These are phyloP conservation scores for Penicillium coprophilum DNA, from an alignment of 495 filamentous ascomycete genomes.

Conservation along the genomic window DNA sequence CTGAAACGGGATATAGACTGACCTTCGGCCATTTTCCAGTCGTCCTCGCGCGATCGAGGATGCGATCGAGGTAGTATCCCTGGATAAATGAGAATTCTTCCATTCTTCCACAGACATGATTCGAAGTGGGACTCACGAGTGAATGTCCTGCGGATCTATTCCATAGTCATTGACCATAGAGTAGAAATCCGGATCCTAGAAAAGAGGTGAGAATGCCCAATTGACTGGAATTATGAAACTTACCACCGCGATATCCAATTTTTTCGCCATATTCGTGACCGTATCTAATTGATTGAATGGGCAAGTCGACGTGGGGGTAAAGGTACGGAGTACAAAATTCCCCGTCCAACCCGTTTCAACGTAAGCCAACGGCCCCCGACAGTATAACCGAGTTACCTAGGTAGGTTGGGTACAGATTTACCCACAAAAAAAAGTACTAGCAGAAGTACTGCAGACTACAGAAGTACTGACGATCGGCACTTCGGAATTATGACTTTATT, in stretches of 20 bases:
- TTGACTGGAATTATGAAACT: not conserved
- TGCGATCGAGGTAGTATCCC: conserved; percentile 18
- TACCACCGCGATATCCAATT: conserved; percentile 12
- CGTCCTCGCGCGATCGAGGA: conserved; percentile 19
- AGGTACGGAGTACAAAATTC: no score
- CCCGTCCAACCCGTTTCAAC: no score
- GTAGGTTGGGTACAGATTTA: no score
- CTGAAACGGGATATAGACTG: not conserved
- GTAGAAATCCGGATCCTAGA: conserved; percentile 17
- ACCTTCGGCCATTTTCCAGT: conserved; percentile 24
- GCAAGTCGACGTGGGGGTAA: not conserved
- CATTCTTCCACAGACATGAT: not conserved
- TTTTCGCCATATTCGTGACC: not conserved
- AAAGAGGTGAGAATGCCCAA: not conserved
- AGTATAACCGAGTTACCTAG: no score
- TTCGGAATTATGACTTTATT: no score
- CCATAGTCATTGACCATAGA: conserved; percentile 7
- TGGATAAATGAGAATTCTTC: not conserved
- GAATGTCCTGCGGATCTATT: conserved; percentile 9
- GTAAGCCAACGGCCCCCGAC: no score
- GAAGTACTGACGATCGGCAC: no score
- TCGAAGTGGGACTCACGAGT: conserved; percentile 13
- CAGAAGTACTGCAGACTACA: no score
- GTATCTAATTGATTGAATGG: not conserved
- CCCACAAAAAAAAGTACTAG: no score